These are phyloP conservation scores for Cadophora sp. DNA, from an alignment of 2,329 filamentous ascomycete genomes.

Conservation along the genomic window DNA sequence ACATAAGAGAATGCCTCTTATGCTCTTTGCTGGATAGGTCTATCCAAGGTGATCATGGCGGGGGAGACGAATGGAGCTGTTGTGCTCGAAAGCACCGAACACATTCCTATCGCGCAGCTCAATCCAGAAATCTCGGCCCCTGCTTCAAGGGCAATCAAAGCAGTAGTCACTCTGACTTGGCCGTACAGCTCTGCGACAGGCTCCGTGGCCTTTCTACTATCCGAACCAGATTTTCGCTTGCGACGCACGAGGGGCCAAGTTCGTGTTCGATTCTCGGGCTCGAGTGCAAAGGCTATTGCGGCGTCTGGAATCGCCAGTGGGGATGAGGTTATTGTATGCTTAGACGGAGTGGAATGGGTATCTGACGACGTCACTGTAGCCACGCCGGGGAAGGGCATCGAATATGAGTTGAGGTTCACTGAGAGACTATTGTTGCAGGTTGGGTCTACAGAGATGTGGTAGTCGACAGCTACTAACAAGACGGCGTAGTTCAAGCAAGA, in stretches of 20 bases:
- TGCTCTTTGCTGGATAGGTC: slow-evolving; percentile 16
- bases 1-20: slow-evolving; percentile 1
- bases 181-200: slow-evolving; percentile 82
- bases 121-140: slow-evolving; percentile 53
- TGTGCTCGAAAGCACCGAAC: slow-evolving; percentile 38
- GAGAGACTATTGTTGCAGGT: slow-evolving; percentile 57
- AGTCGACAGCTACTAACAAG: slow-evolving; percentile 29
- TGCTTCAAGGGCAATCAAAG: slow-evolving; percentile 60
- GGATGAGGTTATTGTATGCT: slow-evolving; percentile 72
- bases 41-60: slow-evolving; percentile 32
- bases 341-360: slow-evolving; percentile 72
- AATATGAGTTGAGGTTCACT: slow-evolving; percentile 65
- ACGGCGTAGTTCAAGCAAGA: slow-evolving; percentile 52
- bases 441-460: slow-evolving; percentile 23
- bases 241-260: slow-evolving; percentile 81
- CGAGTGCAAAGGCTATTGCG: slow-evolving; percentile 73
- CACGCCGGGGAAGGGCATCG: slow-evolving; percentile 58
- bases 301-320: slow-evolving; percentile 76
- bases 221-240: slow-evolving; percentile 83
- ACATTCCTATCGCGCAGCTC: slow-evolving; percentile 63
- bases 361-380: slow-evolving; percentile 44
- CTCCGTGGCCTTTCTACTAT: slow-evolving; percentile 79
- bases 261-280: slow-evolving; percentile 75
- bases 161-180: slow-evolving; percentile 86
- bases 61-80: slow-evolving; percentile 22